phyloP scores from a whole-genome alignment of 371 early-diverging fungal genomes.

The Funneliformis caledonium region DNA sequence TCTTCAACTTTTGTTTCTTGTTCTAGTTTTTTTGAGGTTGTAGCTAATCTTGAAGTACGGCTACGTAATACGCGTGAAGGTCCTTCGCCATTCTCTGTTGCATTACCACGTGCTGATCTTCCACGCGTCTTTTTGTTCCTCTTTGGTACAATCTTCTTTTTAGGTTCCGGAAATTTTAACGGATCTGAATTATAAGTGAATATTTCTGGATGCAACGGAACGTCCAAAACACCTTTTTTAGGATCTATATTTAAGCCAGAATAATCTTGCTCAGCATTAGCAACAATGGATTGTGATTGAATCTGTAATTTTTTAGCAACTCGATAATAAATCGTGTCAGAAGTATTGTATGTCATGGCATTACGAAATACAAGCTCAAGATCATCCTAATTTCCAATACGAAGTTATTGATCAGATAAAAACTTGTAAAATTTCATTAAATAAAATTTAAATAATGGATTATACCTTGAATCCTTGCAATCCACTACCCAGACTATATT shows the following conservation, averaged over 20 bases:
- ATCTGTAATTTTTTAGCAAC: slow-evolving; percentile 61
- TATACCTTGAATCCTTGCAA: slow-evolving; percentile 55
- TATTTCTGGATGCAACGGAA: slow-evolving; percentile 58
- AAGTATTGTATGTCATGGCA: slow-evolving; percentile 76
- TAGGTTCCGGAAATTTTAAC: slow-evolving; percentile 40
- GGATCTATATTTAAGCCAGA: slow-evolving; percentile 48
- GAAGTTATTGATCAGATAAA: slow-evolving; percentile 8
- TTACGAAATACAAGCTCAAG: slow-evolving; percentile 74
- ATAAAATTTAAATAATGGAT: background rate
- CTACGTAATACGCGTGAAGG: background rate
- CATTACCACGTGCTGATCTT: background rate
- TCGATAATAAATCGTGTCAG: slow-evolving; percentile 73
- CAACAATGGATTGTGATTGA: slow-evolving; percentile 47
- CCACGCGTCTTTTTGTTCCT: background rate
- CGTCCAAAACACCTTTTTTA: slow-evolving; percentile 54
- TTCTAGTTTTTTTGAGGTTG: slow-evolving; percentile 38
- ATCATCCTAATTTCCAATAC: slow-evolving; percentile 58
- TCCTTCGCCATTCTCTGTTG: slow-evolving; percentile 12
- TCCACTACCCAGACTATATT: slow-evolving; percentile 44
- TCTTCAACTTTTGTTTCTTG: slow-evolving; percentile 44
- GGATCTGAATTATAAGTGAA: slow-evolving; percentile 55
- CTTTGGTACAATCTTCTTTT: slow-evolving; percentile 19
- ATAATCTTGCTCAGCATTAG: slow-evolving; percentile 52
- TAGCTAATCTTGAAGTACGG: background rate
- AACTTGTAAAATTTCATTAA: background rate